phyloP scores from a whole-genome alignment of 179 eudicot genomes.

The Pouteria campechiana region DNA sequence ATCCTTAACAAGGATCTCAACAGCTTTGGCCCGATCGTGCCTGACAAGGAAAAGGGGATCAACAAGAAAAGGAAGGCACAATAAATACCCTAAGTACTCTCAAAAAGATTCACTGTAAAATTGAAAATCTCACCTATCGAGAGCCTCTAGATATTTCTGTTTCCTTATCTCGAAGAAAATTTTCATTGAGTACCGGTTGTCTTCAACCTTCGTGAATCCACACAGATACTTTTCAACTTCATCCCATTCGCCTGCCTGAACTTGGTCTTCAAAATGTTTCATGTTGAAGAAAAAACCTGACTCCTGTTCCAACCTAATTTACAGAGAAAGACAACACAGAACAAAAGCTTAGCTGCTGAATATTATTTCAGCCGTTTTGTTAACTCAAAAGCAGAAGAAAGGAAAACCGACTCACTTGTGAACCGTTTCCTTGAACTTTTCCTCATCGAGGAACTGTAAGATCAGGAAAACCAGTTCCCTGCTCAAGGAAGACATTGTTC shows the following conservation, averaged over 20 bases:
- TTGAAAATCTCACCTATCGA: conserved; percentile 29
- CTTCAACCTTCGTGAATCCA: conserved; percentile 63
- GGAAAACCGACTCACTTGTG: conserved; percentile 35
- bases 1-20: conserved; percentile 49
- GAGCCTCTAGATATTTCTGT: conserved; percentile 61
- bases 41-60: conserved; percentile 8
- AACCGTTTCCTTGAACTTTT: conserved; percentile 63
- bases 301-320: conserved; percentile 53
- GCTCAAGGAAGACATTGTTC: conserved; percentile 59
- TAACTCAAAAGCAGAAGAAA: not conserved
- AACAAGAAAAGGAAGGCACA: not conserved
- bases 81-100: not conserved
- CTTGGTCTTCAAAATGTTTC: conserved; percentile 61
- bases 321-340: not conserved
- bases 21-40: conserved; percentile 45
- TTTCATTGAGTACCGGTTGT: conserved; percentile 64
- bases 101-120: too few relatives aligned
- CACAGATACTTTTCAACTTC: conserved; percentile 61
- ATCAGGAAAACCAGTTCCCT: conserved; percentile 61
- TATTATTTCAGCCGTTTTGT: not conserved
- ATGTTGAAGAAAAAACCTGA: conserved; percentile 63
- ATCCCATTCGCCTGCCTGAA: conserved; percentile 63
- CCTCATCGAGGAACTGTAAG: conserved; percentile 59
- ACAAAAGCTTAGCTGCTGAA: not conserved
- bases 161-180: conserved; percentile 59